phyloP scores from a whole-genome alignment of 768 basidiomycete genomes.

The Cystofilobasidium macerans region DNA sequence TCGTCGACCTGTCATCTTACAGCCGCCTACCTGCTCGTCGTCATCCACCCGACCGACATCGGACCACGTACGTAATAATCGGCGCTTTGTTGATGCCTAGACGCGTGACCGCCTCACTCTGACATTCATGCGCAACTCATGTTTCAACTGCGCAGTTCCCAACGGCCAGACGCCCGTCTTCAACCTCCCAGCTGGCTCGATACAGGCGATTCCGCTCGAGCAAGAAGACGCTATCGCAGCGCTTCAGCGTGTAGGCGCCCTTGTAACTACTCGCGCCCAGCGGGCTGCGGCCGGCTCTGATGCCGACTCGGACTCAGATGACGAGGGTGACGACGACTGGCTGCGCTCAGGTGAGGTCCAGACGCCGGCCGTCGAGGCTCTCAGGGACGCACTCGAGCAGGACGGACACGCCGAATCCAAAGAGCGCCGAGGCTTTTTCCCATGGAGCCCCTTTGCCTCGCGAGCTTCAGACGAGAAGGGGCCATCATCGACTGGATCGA shows the following conservation, averaged over 20 bases:
- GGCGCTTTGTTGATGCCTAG: too few relatives aligned
- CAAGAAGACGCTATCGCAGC: not conserved
- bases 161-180: conserved; percentile 3
- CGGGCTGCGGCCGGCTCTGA: not conserved
- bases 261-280: not conserved
- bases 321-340: not conserved
- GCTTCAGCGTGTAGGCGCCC: not conserved
- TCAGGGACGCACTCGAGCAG: not conserved
- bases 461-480: not conserved
- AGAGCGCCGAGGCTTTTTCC: conserved; percentile 5
- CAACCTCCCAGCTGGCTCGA: conserved; percentile 1
- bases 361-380: conserved; percentile 2
- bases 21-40: conserved; percentile 25
- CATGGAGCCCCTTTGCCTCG: conserved; percentile 20
- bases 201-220: conserved; percentile 20
- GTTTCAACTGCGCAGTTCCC: conserved; percentile 12
- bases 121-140: too few relatives aligned
- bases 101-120: too few relatives aligned
- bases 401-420: not conserved
- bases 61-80: conserved; percentile 21
- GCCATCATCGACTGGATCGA: not conserved
- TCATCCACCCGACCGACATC: conserved; percentile 16
- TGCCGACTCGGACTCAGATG: conserved; percentile 1
- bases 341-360: not conserved
- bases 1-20: not conserved